Base-by-base conservation (phyloP, 2,329 filamentous ascomycete species). In the Aspergillus uvarum region DNA sequence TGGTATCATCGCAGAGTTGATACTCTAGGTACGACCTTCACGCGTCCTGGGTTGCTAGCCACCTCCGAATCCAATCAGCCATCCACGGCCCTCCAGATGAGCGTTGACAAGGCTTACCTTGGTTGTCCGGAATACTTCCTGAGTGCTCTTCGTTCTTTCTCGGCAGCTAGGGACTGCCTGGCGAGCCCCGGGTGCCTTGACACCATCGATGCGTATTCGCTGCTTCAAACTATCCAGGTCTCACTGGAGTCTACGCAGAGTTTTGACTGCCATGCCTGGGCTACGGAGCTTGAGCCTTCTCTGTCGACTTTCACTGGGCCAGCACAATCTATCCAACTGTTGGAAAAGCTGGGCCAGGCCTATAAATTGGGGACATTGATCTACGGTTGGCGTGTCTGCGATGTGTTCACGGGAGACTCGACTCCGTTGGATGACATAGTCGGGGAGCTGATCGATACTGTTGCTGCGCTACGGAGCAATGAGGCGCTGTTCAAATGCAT, bases 401-500 rank as follows among this genome's bases (percentile, higher is more conserved):
- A 44, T 47, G 54, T 51, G 31, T 24, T 66, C 12, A 47, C 6
- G 0, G 22, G 22, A 16, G 6, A 29, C 4, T 29, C 14, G 4
- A 50, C 35, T 4, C 21, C 44, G 3, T n/a, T 42, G 6, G 8
- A 19, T 16, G 29, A 44, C 21, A 11, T 58, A n/a, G 51, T 60
- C 4, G n/a, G 16, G 5, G 58, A 52, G 21, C 50, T 66, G 14
- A 44, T 66, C 16, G 11, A 14, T 2, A 24, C 51, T 5, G 57
- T 68, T n/a, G 32, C 58, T 2, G 8, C 32, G 4, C 35, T 67
- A 11, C 51, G 58, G 24, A 5, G 49, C 6, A 57, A 63, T 2
- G 26, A 44, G 4, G 51, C 54, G 1, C 21, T 68, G 2, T 64
- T 69, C n/a, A 69, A 69, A 19, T 69, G 67, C 51, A 44, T 67